Evolutionary conservation across 257 asterid species (phyloP).

Genomic region (Leonotis leonurus): DNA sequence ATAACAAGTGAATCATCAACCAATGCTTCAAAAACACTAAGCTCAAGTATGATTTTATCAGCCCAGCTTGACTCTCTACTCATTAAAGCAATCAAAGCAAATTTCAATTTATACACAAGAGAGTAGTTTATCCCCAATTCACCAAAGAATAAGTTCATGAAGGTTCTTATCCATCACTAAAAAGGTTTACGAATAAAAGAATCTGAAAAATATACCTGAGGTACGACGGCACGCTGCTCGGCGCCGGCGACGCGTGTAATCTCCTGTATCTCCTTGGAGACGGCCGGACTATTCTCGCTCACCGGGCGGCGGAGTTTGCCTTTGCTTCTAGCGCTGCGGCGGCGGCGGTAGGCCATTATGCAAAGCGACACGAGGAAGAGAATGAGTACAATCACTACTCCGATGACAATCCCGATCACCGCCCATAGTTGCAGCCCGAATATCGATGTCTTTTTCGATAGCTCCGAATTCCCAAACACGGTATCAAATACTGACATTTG

Average conservation of each 20-base stretch:
- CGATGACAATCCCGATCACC: constrained; percentile 78
- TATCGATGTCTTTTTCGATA: constrained; percentile 70
- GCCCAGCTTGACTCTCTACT: neutral
- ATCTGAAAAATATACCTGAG: constrained; percentile 40
- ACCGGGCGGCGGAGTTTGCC: constrained; percentile 21
- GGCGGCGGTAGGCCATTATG: constrained; percentile 72
- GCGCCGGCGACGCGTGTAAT: constrained; percentile 49
- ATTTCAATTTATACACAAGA: neutral
- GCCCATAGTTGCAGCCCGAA: constrained; percentile 80
- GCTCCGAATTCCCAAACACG: constrained; percentile 49
- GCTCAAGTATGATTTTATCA: neutral
- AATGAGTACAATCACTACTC: constrained; percentile 71
- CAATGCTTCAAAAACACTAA: neutral
- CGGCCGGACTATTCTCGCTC: constrained; percentile 50
- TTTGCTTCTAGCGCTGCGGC: constrained; percentile 23
- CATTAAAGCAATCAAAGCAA: neutral
- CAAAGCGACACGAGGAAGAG: constrained; percentile 73
- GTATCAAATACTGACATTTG: constrained; percentile 65
- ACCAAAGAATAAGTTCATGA: neutral
- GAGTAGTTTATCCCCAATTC: neutral
- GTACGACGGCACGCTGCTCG: constrained; percentile 51
- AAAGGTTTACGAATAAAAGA: neutral
- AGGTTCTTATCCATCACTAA: neutral
- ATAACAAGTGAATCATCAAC: neutral
- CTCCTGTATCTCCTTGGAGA: constrained; percentile 75